Percentiles rank a stretch among this genome's conserved stretches.
Conservation (phyloP, 108 stramenopile species). For the Discostella stelligeroides region DNA sequence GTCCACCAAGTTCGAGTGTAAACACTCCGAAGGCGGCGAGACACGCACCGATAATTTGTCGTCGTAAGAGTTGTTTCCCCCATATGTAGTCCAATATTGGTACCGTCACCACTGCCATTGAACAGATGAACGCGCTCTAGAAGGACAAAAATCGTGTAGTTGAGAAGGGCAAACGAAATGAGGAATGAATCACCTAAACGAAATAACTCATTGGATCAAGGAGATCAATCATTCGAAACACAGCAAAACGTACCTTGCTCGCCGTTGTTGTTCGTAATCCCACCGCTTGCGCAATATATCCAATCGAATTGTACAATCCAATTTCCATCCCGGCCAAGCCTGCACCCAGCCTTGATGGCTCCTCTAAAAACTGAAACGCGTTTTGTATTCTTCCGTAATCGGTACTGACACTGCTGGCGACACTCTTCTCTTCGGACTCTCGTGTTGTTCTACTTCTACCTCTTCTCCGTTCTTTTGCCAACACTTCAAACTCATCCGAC, state of each 20-base stretch:
- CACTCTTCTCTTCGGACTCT: too few species aligned
- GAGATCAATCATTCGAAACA: too few species aligned
- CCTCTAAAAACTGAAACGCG: slow-evolving; percentile 4
- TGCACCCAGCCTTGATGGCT: slow-evolving; percentile 39
- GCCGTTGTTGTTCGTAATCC: slow-evolving; percentile 84
- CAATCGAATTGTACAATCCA: slow-evolving; percentile 80
- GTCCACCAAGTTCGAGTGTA: slow-evolving; percentile 73
- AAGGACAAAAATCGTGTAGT: not conserved
- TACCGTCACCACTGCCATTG: slow-evolving; percentile 89
- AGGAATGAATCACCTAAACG: not conserved
- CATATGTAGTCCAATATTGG: slow-evolving; percentile 81
- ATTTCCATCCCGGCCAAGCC: slow-evolving; percentile 83
- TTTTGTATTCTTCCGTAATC: not conserved
- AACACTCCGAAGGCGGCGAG: slow-evolving; percentile 88
- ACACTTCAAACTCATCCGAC: slow-evolving; percentile 15
- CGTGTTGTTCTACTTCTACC: too few species aligned
- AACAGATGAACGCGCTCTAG: slow-evolving; percentile 88
- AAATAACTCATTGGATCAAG: not conserved
- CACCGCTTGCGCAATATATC: slow-evolving; percentile 90
- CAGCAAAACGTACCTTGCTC: slow-evolving; percentile 55
- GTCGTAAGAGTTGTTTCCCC: slow-evolving; percentile 54
- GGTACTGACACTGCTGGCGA: not conserved
- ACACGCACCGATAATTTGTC: slow-evolving; percentile 59
- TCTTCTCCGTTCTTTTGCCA: slow-evolving; percentile 8
- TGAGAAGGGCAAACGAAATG: not conserved